phyloP scores from a whole-genome alignment of 2,329 filamentous ascomycete species.

The Ceratocystis alfenasii region DNA sequence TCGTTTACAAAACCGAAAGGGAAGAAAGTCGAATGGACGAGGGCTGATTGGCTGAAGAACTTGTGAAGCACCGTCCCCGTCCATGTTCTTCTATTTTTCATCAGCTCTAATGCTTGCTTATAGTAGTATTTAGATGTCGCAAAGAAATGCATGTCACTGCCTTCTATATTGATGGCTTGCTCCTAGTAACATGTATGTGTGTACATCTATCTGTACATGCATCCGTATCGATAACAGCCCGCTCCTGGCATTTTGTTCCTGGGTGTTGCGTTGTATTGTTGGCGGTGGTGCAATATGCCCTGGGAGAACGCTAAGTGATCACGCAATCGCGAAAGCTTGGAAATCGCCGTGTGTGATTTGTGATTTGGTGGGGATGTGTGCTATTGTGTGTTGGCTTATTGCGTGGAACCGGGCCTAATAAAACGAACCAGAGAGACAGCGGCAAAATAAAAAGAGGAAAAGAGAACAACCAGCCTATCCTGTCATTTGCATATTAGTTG shows the following conservation, averaged over 20 bases:
- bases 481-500: not conserved
- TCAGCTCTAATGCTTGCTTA: not conserved
- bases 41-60: not conserved
- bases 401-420: not conserved
- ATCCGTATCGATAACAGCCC: conserved; percentile 3
- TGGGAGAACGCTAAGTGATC: conserved; percentile 22
- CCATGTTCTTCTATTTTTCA: not conserved
- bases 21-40: not conserved
- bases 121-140: not conserved
- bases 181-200: not conserved
- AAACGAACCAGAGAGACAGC: not conserved
- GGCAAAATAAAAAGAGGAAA: not conserved
- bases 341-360: conserved; percentile 7
- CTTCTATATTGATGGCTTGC: not conserved
- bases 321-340: conserved; percentile 22
- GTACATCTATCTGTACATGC: not conserved
- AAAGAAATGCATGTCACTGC: not conserved
- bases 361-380: not conserved
- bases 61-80: not conserved
- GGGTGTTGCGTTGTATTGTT: conserved; percentile 13
- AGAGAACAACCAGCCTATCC: not conserved
- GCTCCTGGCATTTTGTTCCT: not conserved
- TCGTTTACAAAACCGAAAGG: not conserved
- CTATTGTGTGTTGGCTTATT: not conserved
- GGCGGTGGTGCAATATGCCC: conserved; percentile 22